Base-by-base conservation (phyloP, 2,329 filamentous ascomycete species). In the Drechslerella coelobrocha region DNA sequence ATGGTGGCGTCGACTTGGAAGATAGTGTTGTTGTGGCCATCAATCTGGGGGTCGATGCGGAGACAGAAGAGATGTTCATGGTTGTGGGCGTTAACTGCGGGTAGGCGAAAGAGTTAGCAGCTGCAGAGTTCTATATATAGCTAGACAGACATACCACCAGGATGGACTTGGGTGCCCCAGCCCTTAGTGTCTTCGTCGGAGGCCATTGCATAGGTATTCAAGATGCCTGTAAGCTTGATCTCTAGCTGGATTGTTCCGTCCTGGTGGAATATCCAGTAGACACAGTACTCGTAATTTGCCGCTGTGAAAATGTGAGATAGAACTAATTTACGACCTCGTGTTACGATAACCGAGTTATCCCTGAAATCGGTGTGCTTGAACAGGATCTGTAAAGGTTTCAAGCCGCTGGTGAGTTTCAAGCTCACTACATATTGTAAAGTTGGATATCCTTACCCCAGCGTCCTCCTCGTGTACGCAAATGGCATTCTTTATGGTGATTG, bases 401-500 rank as follows among this genome's bases (percentile, higher is more conserved):
- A 19, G 12, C 56, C 23, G 4, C 14, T 17, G 14, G 17, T 37
- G 34, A 37, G 26, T 12, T 56, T 41, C 14, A 53, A 31, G 21
- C 14, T 19, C 4, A n/a, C 19, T 19, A 37, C 43, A 12, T 7
- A 23, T 8, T 26, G 23, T 24, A n/a, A 10, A 23, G n/a, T 31
- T 41, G 12, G 14, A 54, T 4, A 5, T 51, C 14, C 66, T 54
- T 31, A 71, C 66, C 4, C 92, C 92, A 1, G 86, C 86, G 74
- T 97, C 92, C 80, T 97, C 92, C 78, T 97, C 92, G 79, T 97
- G 92, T 74, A 97, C 92, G 79, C 92, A 97, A 74, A 97, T 89
- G 37, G 92, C 92, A 77, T 96, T 96, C 82, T 96, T 93, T 81
- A 96, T 91, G 0, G 87, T 89, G 2, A 87, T 86, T 26, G 89